phyloP scores from a whole-genome alignment of 768 basidiomycete genomes.

The Lentinula boryana region DNA sequence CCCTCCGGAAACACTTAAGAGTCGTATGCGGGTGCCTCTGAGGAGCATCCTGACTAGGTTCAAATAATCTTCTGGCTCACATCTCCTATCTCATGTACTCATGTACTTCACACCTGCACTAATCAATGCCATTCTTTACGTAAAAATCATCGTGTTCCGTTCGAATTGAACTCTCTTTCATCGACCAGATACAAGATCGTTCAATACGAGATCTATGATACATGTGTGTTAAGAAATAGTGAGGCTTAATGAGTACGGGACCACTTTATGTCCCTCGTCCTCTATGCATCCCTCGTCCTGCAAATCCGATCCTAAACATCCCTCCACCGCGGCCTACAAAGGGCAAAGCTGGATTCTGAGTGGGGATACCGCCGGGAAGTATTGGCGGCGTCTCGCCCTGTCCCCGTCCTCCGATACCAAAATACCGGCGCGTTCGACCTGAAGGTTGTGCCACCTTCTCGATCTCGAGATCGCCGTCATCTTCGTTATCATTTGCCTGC shows the following conservation, averaged over 20 bases:
- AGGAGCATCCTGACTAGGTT: slow-evolving; percentile 42
- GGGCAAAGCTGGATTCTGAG: background rate
- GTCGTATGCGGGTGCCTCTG: slow-evolving; percentile 39
- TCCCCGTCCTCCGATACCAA: slow-evolving; percentile 13
- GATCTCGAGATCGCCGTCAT: slow-evolving; percentile 31
- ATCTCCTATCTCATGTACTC: background rate
- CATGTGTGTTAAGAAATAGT: background rate
- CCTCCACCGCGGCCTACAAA: slow-evolving; percentile 11
- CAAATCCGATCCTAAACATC: slow-evolving; percentile 51
- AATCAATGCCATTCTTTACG: background rate
- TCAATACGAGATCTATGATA: background rate
- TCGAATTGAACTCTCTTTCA: background rate
- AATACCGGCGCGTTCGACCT: background rate
- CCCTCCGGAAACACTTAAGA: slow-evolving; percentile 21
- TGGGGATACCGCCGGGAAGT: slow-evolving; percentile 9
- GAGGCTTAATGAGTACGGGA: background rate
- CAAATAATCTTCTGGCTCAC: slow-evolving; percentile 21
- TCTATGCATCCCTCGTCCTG: slow-evolving; percentile 42
- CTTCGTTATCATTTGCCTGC: slow-evolving; percentile 26
- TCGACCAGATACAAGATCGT: background rate
- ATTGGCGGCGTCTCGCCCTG: slow-evolving; percentile 27
- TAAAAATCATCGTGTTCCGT: background rate
- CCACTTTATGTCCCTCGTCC: slow-evolving; percentile 17
- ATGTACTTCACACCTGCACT: too few species aligned
- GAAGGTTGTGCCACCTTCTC: slow-evolving; percentile 17